Conservation (phyloP, 2,329 filamentous ascomycete species). For the Pseudogymnoascus sp. region DNA sequence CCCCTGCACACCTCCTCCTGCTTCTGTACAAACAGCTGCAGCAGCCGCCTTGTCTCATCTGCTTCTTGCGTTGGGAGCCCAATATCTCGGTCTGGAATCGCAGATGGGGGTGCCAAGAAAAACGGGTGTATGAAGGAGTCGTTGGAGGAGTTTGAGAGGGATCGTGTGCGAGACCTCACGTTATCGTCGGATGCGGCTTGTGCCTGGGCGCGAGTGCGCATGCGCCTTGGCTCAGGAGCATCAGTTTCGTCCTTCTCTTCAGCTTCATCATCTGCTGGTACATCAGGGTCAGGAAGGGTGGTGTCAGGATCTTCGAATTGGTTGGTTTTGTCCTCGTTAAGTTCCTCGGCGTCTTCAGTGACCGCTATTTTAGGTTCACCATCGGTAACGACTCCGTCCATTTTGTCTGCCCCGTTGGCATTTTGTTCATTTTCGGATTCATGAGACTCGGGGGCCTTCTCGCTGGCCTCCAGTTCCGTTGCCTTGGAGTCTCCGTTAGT, state of each 20-base stretch:
- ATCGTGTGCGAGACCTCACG: conserved; percentile 27
- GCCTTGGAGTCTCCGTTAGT: neutral
- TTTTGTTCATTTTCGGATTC: neutral
- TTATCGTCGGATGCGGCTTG: conserved; percentile 35
- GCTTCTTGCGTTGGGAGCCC: conserved; percentile 68
- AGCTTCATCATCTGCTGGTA: neutral
- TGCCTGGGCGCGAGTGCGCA: conserved; percentile 48
- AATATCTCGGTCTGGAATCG: conserved; percentile 60
- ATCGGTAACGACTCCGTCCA: neutral
- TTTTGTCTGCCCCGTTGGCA: neutral
- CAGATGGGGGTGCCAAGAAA: conserved; percentile 58
- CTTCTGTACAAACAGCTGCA: conserved; percentile 75
- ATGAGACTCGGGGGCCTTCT: neutral
- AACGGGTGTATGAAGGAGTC: conserved; percentile 64
- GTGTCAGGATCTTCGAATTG: conserved; percentile 6
- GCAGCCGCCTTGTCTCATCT: conserved; percentile 66
- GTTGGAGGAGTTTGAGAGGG: conserved; percentile 36
- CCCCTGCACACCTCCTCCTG: conserved; percentile 77
- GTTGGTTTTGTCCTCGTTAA: neutral
- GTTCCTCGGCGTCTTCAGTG: neutral
- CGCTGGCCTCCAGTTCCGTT: neutral
- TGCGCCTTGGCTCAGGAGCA: conserved; percentile 39
- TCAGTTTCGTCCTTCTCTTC: conserved; percentile 34
- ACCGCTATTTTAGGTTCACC: neutral
- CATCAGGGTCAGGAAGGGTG: conserved; percentile 3